Base-by-base conservation (phyloP, 148 eudicot species). In the Camellia japonica region DNA sequence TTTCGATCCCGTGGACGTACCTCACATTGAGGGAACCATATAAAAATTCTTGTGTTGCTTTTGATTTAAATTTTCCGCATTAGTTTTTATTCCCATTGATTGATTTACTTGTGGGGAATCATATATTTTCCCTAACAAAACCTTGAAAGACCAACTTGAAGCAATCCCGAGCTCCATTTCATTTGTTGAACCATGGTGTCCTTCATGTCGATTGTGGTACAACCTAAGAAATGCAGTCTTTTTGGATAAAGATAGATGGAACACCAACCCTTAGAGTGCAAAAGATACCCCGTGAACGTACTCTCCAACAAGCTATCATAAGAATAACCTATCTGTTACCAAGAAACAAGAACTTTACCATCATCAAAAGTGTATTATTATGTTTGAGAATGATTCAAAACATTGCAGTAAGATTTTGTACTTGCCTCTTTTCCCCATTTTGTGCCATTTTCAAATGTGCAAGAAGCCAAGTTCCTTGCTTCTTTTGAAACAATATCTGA, bases 401-500 rank as follows among this genome's bases (percentile, higher is more conserved):
- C 73, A 23, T 66, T 66, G 0, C 71, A 66, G 51, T 38, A 67
- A 49, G 63, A 14, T 0, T 43, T 2, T 44, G 60, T 2, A 63
- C 71, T 77, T 77, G 47, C 80, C 80, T 66, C 62, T 65, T 65
- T 51, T n/a, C 80, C 80, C 80, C 80, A 77, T 4, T 77, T 52
- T 14, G 80, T 11, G 73, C 44, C 44, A 9, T 52, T 16, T 54
- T 77, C 80, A 18, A n/a, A 77, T 8, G 80, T 77, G 59, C 80
- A 77, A 3, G 73, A 23, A 15, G 80, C 62, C 49, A 77, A 51
- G 14, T 20, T 6, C 46, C 62, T 65, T 2, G 80, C 80, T 41
- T 77, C 51, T 19, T 77, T 47, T 13, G 18, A 4, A 49, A 49
- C 20, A 19, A 7, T 47, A 47, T 47, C 51, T 47, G 51, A 47